Conservation (phyloP, 306 rosid genomes). For the Amphicarpaea edgeworthii region DNA sequence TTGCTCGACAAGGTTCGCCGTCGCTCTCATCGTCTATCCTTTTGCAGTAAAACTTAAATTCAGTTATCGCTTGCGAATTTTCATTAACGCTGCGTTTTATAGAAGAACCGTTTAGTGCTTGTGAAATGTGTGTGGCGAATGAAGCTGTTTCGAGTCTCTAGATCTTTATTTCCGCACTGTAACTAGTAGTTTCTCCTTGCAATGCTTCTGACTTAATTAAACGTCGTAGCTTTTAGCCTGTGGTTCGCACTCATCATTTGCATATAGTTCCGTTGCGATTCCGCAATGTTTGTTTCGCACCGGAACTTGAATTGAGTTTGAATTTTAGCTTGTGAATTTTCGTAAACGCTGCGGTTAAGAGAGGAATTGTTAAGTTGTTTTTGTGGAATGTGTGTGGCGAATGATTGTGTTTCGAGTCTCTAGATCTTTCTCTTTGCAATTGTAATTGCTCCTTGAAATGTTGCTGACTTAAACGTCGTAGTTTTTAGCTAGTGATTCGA, state of each 20-base stretch:
- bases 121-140: not conserved
- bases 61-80: not conserved
- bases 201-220: not conserved
- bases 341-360: not conserved
- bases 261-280: not conserved
- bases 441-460: not conserved
- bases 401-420: conserved; percentile 10
- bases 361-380: not conserved
- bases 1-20: conserved; percentile 83
- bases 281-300: not conserved
- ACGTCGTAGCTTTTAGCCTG: conserved; percentile 21
- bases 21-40: not conserved
- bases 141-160: conserved; percentile 18
- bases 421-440: not conserved
- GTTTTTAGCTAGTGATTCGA: conserved; percentile 27
- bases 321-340: not conserved
- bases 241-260: not conserved
- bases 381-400: not conserved
- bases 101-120: not conserved
- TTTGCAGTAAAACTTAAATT: not conserved
- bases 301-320: not conserved
- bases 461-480: not conserved
- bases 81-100: not conserved
- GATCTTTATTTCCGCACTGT: not conserved
- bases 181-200: not conserved